Conservation (phyloP, 768 basidiomycete species). For the Russula lepida region DNA sequence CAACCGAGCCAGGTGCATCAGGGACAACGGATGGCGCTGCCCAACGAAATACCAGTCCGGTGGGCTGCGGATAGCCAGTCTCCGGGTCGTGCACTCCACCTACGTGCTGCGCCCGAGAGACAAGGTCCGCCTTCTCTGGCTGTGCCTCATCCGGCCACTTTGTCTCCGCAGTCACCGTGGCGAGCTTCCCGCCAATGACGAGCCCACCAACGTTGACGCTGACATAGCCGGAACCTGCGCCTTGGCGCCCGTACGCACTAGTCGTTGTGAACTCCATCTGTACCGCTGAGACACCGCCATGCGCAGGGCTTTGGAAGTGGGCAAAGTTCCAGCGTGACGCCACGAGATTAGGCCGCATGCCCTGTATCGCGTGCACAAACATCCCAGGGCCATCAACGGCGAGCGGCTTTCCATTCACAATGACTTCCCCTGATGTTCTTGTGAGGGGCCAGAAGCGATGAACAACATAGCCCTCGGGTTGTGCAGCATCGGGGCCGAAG, state of each 20-base stretch:
- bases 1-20: conserved; percentile 43
- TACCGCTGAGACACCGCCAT: conserved; percentile 73
- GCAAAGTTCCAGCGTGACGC: conserved; percentile 95
- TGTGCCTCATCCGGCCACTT: conserved; percentile 58
- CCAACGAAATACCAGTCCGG: conserved; percentile 68
- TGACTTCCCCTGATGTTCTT: conserved; percentile 54
- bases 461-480: conserved; percentile 77
- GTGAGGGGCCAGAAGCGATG: conserved; percentile 87
- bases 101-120: conserved; percentile 61
- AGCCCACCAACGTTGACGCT: conserved; percentile 78
- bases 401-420: conserved; percentile 53
- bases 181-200: conserved; percentile 73
- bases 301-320: conserved; percentile 72
- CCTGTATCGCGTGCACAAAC: conserved; percentile 95
- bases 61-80: conserved; percentile 75
- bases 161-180: conserved; percentile 70
- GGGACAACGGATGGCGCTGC: conserved; percentile 53
- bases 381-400: conserved; percentile 60
- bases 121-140: conserved; percentile 37
- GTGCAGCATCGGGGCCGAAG: conserved; percentile 61
- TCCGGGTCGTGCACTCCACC: conserved; percentile 57
- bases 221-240: conserved; percentile 75
- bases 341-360: conserved; percentile 92
- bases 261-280: conserved; percentile 96
- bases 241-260: conserved; percentile 68